Percentiles rank a stretch among this genome's conserved stretches.
Conservation (phyloP, 768 basidiomycete genomes). For the Austroboletus eburneus region DNA sequence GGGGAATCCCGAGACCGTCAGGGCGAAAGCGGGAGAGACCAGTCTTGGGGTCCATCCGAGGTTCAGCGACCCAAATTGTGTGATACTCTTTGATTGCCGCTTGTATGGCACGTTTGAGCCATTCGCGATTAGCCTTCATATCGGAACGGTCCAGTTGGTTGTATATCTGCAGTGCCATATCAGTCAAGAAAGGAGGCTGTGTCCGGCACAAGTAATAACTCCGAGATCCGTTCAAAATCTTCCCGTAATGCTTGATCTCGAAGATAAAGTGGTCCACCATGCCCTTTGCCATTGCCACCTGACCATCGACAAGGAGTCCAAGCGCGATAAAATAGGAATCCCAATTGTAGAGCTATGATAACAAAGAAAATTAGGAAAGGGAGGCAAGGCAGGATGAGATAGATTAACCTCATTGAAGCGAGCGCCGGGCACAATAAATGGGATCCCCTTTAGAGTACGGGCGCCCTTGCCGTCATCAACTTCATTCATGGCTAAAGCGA, state of each 20-base stretch:
- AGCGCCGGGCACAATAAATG: conserved; percentile 95
- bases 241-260: conserved; percentile 97
- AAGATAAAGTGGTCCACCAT: conserved; percentile 99
- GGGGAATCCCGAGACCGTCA: conserved; percentile 92
- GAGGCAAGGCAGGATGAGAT: not conserved
- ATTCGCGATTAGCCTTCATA: conserved; percentile 68
- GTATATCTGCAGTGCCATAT: conserved; percentile 97
- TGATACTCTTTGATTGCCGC: conserved; percentile 99
- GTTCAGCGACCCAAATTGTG: conserved; percentile 93
- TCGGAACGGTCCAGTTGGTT: conserved; percentile 90
- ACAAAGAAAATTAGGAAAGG: conserved; percentile 5
- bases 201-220: conserved; percentile 94
- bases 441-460: conserved; percentile 85
- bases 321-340: conserved; percentile 94
- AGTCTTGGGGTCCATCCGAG: conserved; percentile 90
- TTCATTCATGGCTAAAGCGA: conserved; percentile 95
- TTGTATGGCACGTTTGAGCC: conserved; percentile 94
- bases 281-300: conserved; percentile 91
- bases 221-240: conserved; percentile 94
- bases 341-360: conserved; percentile 81
- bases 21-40: conserved; percentile 94
- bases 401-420: conserved; percentile 85
- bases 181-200: conserved; percentile 97
- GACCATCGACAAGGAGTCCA: conserved; percentile 91
- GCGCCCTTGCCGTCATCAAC: conserved; percentile 75